Evolutionary conservation across 2,329 filamentous ascomycete species (phyloP), one percentile per base, ranked within the genome.

Genomic region (Diplodia sapinea): DNA sequence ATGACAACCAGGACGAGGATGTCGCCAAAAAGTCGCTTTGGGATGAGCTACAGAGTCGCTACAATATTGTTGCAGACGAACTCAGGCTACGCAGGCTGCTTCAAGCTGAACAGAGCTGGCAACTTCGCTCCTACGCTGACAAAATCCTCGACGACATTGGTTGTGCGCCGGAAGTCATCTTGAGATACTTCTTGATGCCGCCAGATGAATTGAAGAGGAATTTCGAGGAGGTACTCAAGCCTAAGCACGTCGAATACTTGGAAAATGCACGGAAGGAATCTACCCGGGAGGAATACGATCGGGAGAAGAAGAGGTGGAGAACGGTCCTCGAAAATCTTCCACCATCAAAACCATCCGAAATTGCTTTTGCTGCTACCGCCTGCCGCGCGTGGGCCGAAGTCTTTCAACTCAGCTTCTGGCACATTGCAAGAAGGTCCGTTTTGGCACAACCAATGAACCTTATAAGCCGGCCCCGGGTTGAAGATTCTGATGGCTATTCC

Each of bases 331-430:
- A 70, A 0, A 73, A 69, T 17, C 72, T 82, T 2, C 70, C 73
- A 3, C n/a, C 69, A 26, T 70, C 76, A 1, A 70, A 70, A 1
- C 52, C 72, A 3, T 68, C 66, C 4, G 69, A 69, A 8, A 63
- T 81, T 5, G 74, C 73, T 17, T 70, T 74, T 61, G 75, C 79
- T 9, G 79, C 75, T 13, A 65, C 78, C 4, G 72, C 78, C 4
- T 81, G 80, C 68, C 73, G 77, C 23, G 73, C 72, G 6, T 80
- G 82, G 40, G 70, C 76, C 17, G 70, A 74, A 4, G 72, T 76
- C 23, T 74, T 76, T 17, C 70, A 71, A 1, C 76, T 82, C 64
- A 79, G 76, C 47, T 68, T 82, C 2, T 82, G 79, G 80, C 80
- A 82, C 47, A 70, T 82, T 31, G 79, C 75, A 17, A 70, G 76